Base-by-base conservation (phyloP, 1,284 basidiomycete genomes). In the Boletus albobrunnescens region DNA sequence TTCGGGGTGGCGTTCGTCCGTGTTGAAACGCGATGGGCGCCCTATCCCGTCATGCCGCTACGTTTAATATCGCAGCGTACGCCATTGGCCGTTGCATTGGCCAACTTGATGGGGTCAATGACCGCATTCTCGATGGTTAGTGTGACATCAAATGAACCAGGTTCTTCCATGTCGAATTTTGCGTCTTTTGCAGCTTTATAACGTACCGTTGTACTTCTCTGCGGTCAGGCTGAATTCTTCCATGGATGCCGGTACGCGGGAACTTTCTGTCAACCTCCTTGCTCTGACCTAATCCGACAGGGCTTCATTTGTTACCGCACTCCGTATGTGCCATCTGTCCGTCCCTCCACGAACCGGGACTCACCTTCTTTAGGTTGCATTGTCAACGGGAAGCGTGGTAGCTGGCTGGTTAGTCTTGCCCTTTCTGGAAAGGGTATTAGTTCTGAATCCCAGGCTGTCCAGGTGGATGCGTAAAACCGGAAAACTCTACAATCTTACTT, bases 151-250 rank as follows among this genome's bases (percentile, higher is more conserved):
- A 22, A 33, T 41, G 9, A 44, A 22, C 32, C 12, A 12, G 17
- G 23, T 13, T 28, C 28, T 20, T 32, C 26, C 13, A 5, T 32
- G 23, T 31, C 44, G 10, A 44, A 22, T 3, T 17, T 38, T 44
- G 33, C 51, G 44, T 47, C 51, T 44, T 51, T 23, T 30, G 17
- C 26, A 92, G 90, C 72, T 94, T 28, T 94, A 94, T 68, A 90
- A 90, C 58, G 75, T 91, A 24, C 91, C 91, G 16, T 67, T 94
- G 80, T 94, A 90, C 71, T 94, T 91, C 60, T 85, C 87, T 49
- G 84, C 91, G n/a, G 93, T 94, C 36, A 79, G 80, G 52, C 71
- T 91, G 48, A 75, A 81, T 57, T 80, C 82, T 12, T 77, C 92
- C 14, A 79, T 84, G 27, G 72, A 77, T 51, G 79, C 91, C 44